Evolutionary conservation across 805 yeast genomes (phyloP), one percentile per base, ranked within the genome.

Genomic region (Candida krabiensis): DNA sequence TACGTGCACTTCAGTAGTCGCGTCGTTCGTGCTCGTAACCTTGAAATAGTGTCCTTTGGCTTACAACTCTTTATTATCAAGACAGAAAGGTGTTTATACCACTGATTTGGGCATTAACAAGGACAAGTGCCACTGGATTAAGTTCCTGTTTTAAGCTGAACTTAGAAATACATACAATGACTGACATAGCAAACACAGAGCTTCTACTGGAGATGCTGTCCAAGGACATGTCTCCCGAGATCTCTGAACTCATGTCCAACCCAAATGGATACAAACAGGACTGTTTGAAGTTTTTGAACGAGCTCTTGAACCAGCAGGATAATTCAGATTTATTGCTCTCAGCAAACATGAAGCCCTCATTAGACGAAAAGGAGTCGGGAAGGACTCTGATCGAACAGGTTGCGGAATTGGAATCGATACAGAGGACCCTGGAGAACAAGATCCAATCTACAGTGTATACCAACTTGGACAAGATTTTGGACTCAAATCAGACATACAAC

Each of bases 371-470:
- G 4, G 35, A 33, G 12, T 42, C 53, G 3, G 43, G 51, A 3
- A 52, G 58, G 33, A 73, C 80, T 0, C 48, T 79, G 23, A 75
- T 79, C 1, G 87, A 83, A 47, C 89, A 81, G 52, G 80, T 84
- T 29, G 90, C 90, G 0, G 91, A 84, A 52, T 59, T 83, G 23
- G 88, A 83, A 48, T 74, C 77, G 19, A 46, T 66, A n/a, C 77
- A 75, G 44, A 60, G 80, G 15, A 54, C 60, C 1, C 52, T 76
- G 14, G 83, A 79, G 43, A 51, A 61, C 4, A 58, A 72, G 43
- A 56, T 83, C 29, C 66, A 70, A 5, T 64, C 67, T 30, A 56
- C 65, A 3, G 52, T 70, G 5, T 60, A 69, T 16, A 44, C 58
- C 2, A 61, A 60, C 4, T 61, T 83, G 14, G 77, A 75, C 30